A percentile compares a stretch with the other conserved stretches of the same genome.
These are phyloP conservation scores for Adansonia rubrostipa DNA, from an alignment of 441 rosid species.

Conservation along the genomic window DNA sequence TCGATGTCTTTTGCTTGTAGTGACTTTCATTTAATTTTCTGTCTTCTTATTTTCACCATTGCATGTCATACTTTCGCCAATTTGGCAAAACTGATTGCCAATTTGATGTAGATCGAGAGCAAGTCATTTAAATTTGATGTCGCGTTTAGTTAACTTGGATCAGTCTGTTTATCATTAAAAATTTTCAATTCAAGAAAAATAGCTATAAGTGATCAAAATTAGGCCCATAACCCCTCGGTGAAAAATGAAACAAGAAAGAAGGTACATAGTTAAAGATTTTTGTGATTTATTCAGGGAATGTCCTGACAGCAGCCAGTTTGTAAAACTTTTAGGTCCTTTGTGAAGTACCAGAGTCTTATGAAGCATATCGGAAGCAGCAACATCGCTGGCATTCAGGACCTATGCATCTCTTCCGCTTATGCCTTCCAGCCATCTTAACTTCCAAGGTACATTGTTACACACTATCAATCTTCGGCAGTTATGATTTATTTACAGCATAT, in stretches of 20 bases:
- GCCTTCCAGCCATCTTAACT: conserved; percentile 77
- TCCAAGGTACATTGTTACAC: conserved; percentile 57
- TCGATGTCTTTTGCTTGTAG: neutral
- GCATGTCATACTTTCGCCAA: neutral
- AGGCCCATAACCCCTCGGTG: neutral
- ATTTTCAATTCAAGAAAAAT: neutral
- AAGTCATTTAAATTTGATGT: neutral
- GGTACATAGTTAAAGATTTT: neutral
- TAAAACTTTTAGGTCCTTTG: conserved; percentile 67
- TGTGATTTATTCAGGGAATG: neutral
- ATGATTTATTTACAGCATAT: neutral
- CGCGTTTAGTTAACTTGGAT: neutral
- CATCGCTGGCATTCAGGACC: conserved; percentile 99
- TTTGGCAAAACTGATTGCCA: neutral
- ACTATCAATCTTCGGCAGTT: conserved; percentile 1
- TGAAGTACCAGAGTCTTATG: conserved; percentile 93
- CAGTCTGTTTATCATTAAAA: neutral
- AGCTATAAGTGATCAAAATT: neutral
- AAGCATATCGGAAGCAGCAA: conserved; percentile 96
- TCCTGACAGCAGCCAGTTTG: conserved; percentile 12
- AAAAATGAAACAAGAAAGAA: conserved; percentile 1
- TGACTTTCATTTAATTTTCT: conserved; percentile 16
- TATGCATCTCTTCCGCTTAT: conserved; percentile 91
- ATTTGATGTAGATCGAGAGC: neutral
- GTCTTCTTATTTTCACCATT: neutral